Evolutionary conservation across 2,329 filamentous ascomycete species (phyloP).

Genomic region (Clonostachys rosea): DNA sequence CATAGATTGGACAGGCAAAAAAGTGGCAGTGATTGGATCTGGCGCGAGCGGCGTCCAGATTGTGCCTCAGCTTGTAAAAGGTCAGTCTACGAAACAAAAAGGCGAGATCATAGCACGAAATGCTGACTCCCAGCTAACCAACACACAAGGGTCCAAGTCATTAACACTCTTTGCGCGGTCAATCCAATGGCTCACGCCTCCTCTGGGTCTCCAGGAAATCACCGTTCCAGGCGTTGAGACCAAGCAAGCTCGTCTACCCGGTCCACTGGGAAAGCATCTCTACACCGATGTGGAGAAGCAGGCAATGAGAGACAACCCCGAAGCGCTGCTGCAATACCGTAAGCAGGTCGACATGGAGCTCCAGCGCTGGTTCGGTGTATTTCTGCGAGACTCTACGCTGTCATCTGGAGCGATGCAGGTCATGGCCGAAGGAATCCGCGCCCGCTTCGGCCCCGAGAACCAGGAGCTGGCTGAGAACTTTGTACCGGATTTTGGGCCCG

Average conservation of each 20-base stretch:
- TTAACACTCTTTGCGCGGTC: slow-evolving; percentile 34
- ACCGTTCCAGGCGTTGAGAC: slow-evolving; percentile 25
- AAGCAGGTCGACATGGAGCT: slow-evolving; percentile 24
- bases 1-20: slow-evolving; percentile 43
- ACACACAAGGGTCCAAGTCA: slow-evolving; percentile 12
- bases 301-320: slow-evolving; percentile 42
- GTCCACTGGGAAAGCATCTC: not conserved
- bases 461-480: too few relatives aligned
- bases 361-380: not conserved
- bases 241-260: not conserved
- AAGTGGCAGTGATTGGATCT: slow-evolving; percentile 50
- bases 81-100: not conserved
- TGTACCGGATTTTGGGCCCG: too few relatives aligned
- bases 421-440: too few relatives aligned
- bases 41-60: slow-evolving; percentile 51
- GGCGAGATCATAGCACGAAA: slow-evolving; percentile 5
- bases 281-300: slow-evolving; percentile 37
- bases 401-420: too few relatives aligned
- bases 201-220: slow-evolving; percentile 16
- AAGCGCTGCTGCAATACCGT: slow-evolving; percentile 45
- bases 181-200: slow-evolving; percentile 33
- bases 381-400: not conserved
- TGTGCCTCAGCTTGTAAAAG: slow-evolving; percentile 25
- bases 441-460: too few relatives aligned
- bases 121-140: slow-evolving; percentile 2